Conservation (phyloP, 2,329 filamentous ascomycete genomes). For the Xylaria polymorpha region DNA sequence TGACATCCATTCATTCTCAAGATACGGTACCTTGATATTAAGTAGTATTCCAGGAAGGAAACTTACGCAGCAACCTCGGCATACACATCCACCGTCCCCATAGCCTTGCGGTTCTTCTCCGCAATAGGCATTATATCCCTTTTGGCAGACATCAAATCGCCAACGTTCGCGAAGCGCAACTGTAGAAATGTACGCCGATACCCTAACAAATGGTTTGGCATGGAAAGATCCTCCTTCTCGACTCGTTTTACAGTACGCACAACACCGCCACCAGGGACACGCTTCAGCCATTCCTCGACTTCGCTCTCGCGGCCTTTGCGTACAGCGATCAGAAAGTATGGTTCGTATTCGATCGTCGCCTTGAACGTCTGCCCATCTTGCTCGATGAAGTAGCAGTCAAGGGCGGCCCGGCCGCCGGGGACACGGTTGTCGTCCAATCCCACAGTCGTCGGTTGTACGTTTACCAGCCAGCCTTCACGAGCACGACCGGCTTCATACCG, state of each 20-base stretch:
- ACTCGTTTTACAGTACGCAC: conserved; percentile 81
- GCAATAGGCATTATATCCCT: conserved; percentile 89
- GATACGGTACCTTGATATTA: not conserved
- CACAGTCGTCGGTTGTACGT: conserved; percentile 89
- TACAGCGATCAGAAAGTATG: conserved; percentile 93
- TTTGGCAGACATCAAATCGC: conserved; percentile 84
- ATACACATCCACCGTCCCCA: conserved; percentile 98
- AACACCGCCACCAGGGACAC: conserved; percentile 80
- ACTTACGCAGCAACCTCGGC: conserved; percentile 90
- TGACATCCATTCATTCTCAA: not conserved
- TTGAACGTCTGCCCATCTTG: conserved; percentile 93
- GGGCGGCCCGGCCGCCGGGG: conserved; percentile 84
- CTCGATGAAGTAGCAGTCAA: conserved; percentile 98
- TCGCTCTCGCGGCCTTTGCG: conserved; percentile 89
- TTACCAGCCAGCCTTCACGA: conserved; percentile 91
- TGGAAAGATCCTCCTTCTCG: conserved; percentile 91
- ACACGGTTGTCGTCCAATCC: conserved; percentile 79
- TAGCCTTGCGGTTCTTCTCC: conserved; percentile 95
- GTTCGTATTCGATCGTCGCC: conserved; percentile 94
- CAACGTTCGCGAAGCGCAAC: conserved; percentile 87
- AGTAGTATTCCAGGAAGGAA: not conserved
- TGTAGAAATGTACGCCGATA: conserved; percentile 90
- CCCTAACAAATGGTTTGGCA: conserved; percentile 95
- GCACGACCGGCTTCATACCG: conserved; percentile 87
- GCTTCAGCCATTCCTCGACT: conserved; percentile 93